Evolutionary conservation across 352 stramenopile genomes (phyloP).

Genomic region (Globisporangium iwayamae): DNA sequence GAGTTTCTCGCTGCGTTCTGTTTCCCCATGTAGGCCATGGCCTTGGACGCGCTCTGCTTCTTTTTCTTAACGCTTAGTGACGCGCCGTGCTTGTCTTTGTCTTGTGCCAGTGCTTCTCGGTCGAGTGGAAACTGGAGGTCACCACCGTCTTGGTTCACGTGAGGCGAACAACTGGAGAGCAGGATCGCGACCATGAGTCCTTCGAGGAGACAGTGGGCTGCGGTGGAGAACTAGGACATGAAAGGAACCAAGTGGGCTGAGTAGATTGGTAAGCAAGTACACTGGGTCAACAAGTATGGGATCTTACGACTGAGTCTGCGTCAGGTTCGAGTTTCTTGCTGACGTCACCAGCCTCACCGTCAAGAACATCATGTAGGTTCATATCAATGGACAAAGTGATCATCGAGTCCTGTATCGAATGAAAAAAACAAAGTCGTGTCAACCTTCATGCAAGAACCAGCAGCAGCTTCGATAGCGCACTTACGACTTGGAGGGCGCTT

Average conservation of each 20-base stretch:
- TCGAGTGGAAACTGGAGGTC: constrained; percentile 13
- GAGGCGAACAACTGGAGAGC: not conserved
- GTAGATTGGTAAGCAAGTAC: not conserved
- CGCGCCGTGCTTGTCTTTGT: constrained; percentile 8
- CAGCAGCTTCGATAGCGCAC: not conserved
- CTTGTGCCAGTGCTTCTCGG: not conserved
- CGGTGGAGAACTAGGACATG: constrained; percentile 2
- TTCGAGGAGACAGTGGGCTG: constrained; percentile 8
- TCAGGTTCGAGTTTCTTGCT: not conserved
- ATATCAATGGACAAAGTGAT: constrained; percentile 7
- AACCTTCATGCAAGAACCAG: not conserved
- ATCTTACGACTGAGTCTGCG: not conserved
- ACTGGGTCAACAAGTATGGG: not conserved
- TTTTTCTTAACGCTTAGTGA: constrained; percentile 8
- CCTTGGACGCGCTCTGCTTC: constrained; percentile 15
- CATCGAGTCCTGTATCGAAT: constrained; percentile 5
- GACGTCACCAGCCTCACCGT: not conserved
- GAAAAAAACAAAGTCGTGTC: not conserved
- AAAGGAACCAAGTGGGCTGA: not conserved
- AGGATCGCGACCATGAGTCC: constrained; percentile 3
- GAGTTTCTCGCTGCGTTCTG: constrained; percentile 12
- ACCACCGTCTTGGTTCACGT: not conserved
- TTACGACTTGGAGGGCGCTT: constrained; percentile 1
- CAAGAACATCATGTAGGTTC: not conserved
- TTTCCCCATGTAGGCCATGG: constrained; percentile 10